These are phyloP conservation scores for Didymella pomorum DNA, from an alignment of 2,329 filamentous ascomycete genomes.

Conservation along the genomic window DNA sequence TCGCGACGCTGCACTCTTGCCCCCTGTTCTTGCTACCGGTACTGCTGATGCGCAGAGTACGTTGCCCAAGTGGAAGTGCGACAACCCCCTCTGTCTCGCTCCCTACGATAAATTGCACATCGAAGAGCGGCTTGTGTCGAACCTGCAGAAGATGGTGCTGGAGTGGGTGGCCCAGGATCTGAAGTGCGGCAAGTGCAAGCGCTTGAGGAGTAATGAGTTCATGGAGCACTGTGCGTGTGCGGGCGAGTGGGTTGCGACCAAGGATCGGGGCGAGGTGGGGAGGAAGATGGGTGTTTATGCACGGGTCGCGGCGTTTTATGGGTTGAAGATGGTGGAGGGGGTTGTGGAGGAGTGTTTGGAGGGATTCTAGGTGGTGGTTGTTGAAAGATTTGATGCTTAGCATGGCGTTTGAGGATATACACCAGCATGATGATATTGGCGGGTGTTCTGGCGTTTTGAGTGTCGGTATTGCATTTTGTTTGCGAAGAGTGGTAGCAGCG, in stretches of 20 bases:
- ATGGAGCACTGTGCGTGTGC: conserved; percentile 97
- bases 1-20: too few relatives aligned
- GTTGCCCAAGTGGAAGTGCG: conserved; percentile 78
- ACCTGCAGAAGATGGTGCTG: conserved; percentile 76
- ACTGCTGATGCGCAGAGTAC: conserved; percentile 38
- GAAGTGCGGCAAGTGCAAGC: conserved; percentile 76
- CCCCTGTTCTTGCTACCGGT: too few relatives aligned
- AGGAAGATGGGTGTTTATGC: conserved; percentile 73
- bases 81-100: conserved; percentile 68
- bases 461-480: background rate
- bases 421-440: background rate
- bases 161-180: conserved; percentile 91
- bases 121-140: conserved; percentile 81
- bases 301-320: conserved; percentile 80
- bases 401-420: background rate
- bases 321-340: conserved; percentile 78
- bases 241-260: conserved; percentile 79
- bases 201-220: conserved; percentile 84
- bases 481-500: too few relatives aligned
- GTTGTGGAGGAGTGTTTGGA: conserved; percentile 72
- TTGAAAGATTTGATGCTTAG: background rate
- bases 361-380: conserved; percentile 45
- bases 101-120: conserved; percentile 81
- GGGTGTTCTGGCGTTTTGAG: background rate
- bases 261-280: conserved; percentile 71